A percentile compares a stretch with the other conserved stretches of the same genome.
phyloP scores from a whole-genome alignment of 1,284 basidiomycete genomes.

The Leccinum olivaceoglutinosum region DNA sequence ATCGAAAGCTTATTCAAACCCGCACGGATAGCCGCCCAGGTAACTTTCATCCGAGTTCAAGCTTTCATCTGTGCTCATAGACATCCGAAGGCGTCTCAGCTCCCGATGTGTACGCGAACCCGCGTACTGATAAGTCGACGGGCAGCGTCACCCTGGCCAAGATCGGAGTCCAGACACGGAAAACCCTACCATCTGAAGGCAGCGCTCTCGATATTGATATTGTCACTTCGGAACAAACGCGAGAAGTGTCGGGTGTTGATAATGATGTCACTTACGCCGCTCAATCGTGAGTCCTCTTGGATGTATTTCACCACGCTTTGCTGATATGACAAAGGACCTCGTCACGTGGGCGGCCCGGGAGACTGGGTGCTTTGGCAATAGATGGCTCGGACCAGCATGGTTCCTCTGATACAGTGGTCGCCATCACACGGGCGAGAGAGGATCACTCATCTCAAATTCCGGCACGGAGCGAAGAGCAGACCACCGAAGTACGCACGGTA shows the following conservation, averaged over 20 bases:
- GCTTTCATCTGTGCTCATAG: neutral
- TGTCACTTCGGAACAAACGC: neutral
- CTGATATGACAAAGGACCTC: conserved; percentile 3
- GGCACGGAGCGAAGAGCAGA: neutral
- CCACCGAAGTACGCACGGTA: neutral
- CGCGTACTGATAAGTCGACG: neutral
- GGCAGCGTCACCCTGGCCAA: neutral
- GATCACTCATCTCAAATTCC: neutral
- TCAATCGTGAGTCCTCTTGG: conserved; percentile 6
- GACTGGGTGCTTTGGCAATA: neutral
- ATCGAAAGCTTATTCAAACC: neutral
- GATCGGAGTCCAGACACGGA: neutral
- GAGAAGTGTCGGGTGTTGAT: neutral
- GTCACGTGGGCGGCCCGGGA: conserved; percentile 1
- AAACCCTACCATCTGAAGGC: neutral
- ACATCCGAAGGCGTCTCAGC: neutral
- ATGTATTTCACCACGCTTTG: neutral
- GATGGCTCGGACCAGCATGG: neutral
- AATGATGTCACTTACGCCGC: neutral
- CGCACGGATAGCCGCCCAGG: neutral
- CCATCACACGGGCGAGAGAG: neutral
- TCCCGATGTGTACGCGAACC: neutral
- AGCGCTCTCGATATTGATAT: no score
- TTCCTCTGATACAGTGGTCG: neutral
- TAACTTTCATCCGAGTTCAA: neutral